These are phyloP conservation scores for Plasmodium chabaudi DNA, from an alignment of 169 alveolate species.

Conservation along the genomic window DNA sequence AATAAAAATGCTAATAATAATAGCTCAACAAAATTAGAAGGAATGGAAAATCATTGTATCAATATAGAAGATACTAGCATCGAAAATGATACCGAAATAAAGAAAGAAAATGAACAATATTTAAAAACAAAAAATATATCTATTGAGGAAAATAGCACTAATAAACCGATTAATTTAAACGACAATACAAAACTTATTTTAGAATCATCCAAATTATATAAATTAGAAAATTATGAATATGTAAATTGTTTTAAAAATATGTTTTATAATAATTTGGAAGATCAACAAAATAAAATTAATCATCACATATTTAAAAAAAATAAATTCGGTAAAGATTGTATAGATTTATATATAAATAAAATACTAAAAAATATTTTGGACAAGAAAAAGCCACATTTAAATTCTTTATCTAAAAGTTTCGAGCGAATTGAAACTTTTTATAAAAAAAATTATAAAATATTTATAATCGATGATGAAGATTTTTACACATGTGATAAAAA, in stretches of 20 bases:
- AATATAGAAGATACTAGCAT: no score
- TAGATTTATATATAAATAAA: slow-evolving; percentile 43
- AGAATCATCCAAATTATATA: slow-evolving; percentile 13
- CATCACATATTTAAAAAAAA: background rate
- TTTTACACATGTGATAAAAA: background rate
- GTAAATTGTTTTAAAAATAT: slow-evolving; percentile 14
- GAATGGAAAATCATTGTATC: no score
- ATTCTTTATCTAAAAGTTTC: slow-evolving; percentile 48
- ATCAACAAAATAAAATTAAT: background rate
- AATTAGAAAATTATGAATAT: slow-evolving; percentile 14
- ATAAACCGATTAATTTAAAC: no score
- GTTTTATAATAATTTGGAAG: slow-evolving; percentile 13
- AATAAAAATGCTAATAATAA: no score
- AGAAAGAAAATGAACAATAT: no score
- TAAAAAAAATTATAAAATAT: slow-evolving; percentile 45
- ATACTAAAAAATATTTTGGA: slow-evolving; percentile 46
- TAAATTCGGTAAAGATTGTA: slow-evolving; percentile 9
- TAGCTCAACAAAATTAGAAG: no score
- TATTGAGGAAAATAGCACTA: no score
- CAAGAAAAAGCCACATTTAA: slow-evolving; percentile 43
- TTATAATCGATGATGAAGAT: slow-evolving; percentile 27
- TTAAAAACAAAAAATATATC: no score
- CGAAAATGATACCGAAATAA: no score
- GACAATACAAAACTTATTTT: background rate
- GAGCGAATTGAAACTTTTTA: slow-evolving; percentile 65